Base-by-base conservation (phyloP, 1,284 basidiomycete species). In the Athelia psychrophila region DNA sequence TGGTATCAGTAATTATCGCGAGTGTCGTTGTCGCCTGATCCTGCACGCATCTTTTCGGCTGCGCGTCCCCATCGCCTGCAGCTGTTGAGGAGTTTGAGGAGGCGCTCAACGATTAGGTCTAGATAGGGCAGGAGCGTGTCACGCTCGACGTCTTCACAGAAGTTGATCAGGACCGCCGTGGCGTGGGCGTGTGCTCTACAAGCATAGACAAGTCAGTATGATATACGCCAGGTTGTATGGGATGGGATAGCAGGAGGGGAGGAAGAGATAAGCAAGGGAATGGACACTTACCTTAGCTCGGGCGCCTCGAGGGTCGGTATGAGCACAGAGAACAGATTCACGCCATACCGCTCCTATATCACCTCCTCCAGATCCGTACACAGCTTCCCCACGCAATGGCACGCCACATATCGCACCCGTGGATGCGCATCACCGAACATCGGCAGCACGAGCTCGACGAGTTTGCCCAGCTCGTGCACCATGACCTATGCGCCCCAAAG, bases 351-450 rank as follows among this genome's bases (percentile, higher is more conserved):
- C 56, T 80, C 79, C 63, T 91, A 88, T 9, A 91, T 86, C n/a
- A 89, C 72, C 66, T 90, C 88, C 84, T 88, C 87, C 47, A 92
- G 75, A 68, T 93, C 90, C 5, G 88, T 90, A 62, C 90, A 93
- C 5, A 95, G 71, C 60, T 93, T 89, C 0, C 91, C 88, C 88
- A 94, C 76, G 76, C 91, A 93, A 69, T 93, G 91, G 66, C 91
- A 90, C 40, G 93, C 90, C 1, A 88, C 90, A 63, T 86, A 88
- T 25, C 91, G 78, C 2, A 94, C 91, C 2, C 92, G 77, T 0
- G 91, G 90, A 70, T 94, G 86, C 0, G 82, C 64, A 64, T 94
- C 92, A 44, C 72, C 71, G 61, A 92, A 91, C 73, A 86, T 81
- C 0, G 89, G 88, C 0, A 79, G 79, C 20, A 94, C 85, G 13